Evolutionary conservation across 768 basidiomycete genomes (phyloP).

Genomic region (Xerocomus potaroensis): DNA sequence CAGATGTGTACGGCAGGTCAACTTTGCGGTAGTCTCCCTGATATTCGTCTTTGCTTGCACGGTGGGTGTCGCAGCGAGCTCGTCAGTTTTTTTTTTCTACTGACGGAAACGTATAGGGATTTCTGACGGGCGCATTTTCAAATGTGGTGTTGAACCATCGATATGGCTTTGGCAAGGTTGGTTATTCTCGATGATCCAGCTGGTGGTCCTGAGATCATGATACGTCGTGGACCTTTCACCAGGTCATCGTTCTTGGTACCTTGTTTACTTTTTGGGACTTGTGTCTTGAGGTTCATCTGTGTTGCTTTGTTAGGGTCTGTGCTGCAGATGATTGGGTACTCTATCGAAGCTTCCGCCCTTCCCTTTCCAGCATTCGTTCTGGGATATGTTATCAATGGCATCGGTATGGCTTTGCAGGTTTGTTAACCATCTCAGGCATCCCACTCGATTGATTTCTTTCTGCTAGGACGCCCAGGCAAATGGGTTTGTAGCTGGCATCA

Average conservation of each 20-base stretch:
- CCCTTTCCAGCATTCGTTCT: constrained; percentile 45
- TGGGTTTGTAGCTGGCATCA: constrained; percentile 41
- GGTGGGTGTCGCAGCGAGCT: constrained; percentile 21
- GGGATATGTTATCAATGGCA: constrained; percentile 39
- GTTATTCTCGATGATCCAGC: neutral
- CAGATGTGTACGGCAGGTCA: constrained; percentile 27
- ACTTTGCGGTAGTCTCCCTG: constrained; percentile 38
- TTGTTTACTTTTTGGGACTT: neutral
- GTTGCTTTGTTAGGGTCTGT: constrained; percentile 24
- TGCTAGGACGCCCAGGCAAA: constrained; percentile 50
- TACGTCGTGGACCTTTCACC: neutral
- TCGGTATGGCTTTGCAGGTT: constrained; percentile 47
- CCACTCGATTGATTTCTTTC: neutral
- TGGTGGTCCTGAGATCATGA: neutral
- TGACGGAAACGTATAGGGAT: constrained; percentile 24
- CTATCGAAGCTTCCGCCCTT: constrained; percentile 37
- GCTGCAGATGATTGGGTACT: constrained; percentile 29
- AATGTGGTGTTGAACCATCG: constrained; percentile 28
- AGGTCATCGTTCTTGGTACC: constrained; percentile 30
- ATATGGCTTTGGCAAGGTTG: constrained; percentile 34
- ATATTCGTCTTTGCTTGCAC: constrained; percentile 40
- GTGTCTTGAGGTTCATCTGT: too few species aligned
- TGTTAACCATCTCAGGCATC: neutral
- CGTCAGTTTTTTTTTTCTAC: neutral
- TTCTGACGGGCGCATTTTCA: constrained; percentile 30